Base-by-base conservation (phyloP, 176 grass and related monocot genomes). In the Oryza meridionalis region DNA sequence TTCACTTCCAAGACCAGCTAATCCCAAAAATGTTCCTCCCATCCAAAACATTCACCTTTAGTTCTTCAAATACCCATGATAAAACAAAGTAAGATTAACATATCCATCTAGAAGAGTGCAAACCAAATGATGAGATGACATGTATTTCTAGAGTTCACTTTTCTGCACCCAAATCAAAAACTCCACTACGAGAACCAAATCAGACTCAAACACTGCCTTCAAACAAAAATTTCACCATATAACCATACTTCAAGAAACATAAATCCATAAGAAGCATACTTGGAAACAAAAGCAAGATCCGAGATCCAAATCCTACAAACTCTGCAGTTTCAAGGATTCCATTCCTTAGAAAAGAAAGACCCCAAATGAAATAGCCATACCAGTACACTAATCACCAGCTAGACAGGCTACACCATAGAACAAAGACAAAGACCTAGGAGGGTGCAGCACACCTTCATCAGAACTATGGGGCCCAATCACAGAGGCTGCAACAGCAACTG, bases 381-480 rank as follows among this genome's bases (percentile, higher is more conserved):
- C 3, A 31, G 29, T 31, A 31, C 29, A 31, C 29, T 31, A 31
- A 2, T 31, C 17, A 46, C 17, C 27, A 76, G 11, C 47, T 29
- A 58, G 49, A n/a, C 49, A 9, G 19, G 26, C 16, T 50, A 35
- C 16, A 76, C 5, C 19, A 47, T 49, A 32, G 43, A 77, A 77
- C 10, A 69, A 70, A 77, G 25, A 31, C 4, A 70, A 9, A 77
- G 24, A 69, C 33, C 32, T 68, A 77, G 35, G 22, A 68, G 37
- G 46, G 35, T 31, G 6, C 61, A 77, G 64, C n/a, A 5, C 65
- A 84, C 82, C 72, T 84, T 84, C 72, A 55, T 76, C 72, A 76
- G 21, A 63, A 46, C 46, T 14, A 68, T 68, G 62, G 31, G n/a
- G 37, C 51, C 80, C 37, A 3, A 69, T 44, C 73, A 84, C 46